Base-by-base conservation (phyloP, 1,284 basidiomycete species). In the Ustilago lituana region DNA sequence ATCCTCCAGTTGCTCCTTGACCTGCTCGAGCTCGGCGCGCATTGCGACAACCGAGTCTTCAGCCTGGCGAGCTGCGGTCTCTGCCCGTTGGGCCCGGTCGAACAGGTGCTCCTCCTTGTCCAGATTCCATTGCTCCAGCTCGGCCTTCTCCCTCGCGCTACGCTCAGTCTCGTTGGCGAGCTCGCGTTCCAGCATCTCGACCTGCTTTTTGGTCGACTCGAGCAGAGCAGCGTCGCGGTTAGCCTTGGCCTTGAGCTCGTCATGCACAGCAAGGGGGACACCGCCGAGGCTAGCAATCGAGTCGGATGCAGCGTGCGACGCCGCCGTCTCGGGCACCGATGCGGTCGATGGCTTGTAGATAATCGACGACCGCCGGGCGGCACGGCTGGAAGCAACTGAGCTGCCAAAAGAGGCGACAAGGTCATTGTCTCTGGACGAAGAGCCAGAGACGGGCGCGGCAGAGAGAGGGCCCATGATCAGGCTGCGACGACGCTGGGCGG, bases 191-290 rank as follows among this genome's bases (percentile, higher is more conserved):
- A 75, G 60, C 38, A 55, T 31, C 29, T 76, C 76, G 45, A 77
- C 67, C 32, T 78, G 73, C 45, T 54, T 56, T 26, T 70, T 66
- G 20, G 63, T 65, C 11, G 53, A 57, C 26, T 76, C 76, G 14
- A 77, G 50, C 24, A 73, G 50, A 6, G 61, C 67, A 11, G 68
- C 62, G 29, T 77, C 73, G 17, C 69, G 57, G 29, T 54, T 57
- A 26, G 71, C 63, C 50, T 62, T 73, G 32, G 70, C 52, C 37
- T 77, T 76, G 44, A 76, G 64, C 54, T 78, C 74, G 40, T 76
- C 76, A 41, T 66, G 62, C n/a, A 63, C 56, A 11, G 69, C 64
- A 4, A 61, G 43, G 23, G 73, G 62, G n/a, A 75, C 73, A 39
- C 54, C 54, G 23, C 48, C 66, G 24, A 59, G 33, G 33, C 53